Evolutionary conservation across 1,284 basidiomycete genomes (phyloP).

Genomic region (Vanrija pseudolonga): DNA sequence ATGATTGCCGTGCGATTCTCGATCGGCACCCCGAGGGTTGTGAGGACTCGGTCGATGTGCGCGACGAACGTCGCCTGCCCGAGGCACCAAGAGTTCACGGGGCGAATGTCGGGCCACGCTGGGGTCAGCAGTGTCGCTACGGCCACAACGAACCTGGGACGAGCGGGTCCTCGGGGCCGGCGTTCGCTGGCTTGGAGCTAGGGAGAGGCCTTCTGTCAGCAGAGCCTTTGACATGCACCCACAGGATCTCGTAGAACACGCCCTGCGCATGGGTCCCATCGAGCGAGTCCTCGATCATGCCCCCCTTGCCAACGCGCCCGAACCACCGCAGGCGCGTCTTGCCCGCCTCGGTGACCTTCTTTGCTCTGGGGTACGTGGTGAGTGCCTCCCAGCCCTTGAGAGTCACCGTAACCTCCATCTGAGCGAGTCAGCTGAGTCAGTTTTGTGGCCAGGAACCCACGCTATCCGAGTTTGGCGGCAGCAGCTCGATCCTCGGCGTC

Average conservation of each 20-base stretch:
- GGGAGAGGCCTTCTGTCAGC: not conserved
- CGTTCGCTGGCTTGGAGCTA: not conserved
- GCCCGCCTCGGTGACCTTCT: conserved; percentile 24
- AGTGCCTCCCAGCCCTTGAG: conserved; percentile 43
- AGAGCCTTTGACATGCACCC: not conserved
- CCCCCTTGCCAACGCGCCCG: conserved; percentile 32
- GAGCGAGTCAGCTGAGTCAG: not conserved
- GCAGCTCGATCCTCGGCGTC: conserved; percentile 35
- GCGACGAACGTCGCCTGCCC: conserved; percentile 39
- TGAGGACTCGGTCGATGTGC: conserved; percentile 41
- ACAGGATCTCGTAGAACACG: conserved; percentile 41
- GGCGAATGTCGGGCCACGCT: conserved; percentile 44
- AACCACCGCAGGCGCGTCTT: conserved; percentile 41
- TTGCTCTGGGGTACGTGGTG: conserved; percentile 37
- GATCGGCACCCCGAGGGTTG: conserved; percentile 34
- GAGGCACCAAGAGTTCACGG: conserved; percentile 35
- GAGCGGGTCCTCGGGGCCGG: conserved; percentile 31
- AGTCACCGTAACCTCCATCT: conserved; percentile 41
- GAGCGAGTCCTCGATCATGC: conserved; percentile 40
- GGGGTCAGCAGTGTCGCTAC: not conserved
- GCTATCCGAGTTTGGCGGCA: conserved; percentile 34
- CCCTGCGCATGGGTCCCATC: conserved; percentile 35
- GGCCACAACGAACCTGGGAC: conserved; percentile 37
- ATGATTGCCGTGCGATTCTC: conserved; percentile 41
- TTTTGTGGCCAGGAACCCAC: conserved; percentile 18